Conservation (phyloP, 139 green algal genomes). For the Micractinium sp. region DNA sequence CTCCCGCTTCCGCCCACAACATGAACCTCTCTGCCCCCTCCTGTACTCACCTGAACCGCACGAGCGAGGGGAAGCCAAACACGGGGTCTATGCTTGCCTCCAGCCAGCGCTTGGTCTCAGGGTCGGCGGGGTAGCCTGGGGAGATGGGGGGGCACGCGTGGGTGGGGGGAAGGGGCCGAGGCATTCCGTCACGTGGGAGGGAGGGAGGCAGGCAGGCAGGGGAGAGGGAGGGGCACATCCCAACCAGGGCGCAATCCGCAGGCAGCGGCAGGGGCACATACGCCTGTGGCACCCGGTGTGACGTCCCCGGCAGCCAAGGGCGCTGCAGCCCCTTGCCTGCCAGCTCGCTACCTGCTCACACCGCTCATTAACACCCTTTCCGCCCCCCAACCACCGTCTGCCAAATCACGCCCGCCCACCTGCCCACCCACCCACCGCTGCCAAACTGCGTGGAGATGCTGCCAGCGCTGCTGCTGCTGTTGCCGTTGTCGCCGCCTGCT, state of each 20-base stretch:
- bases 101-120: constrained; percentile 85
- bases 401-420: background rate
- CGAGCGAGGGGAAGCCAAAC: constrained; percentile 84
- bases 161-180: background rate
- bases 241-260: no score
- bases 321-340: background rate
- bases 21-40: no score
- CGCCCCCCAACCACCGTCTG: background rate
- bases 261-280: background rate
- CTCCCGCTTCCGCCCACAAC: no score
- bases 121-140: constrained; percentile 53
- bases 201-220: no score
- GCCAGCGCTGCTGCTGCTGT: background rate
- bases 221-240: no score
- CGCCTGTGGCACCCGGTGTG: background rate
- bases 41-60: constrained; percentile 72
- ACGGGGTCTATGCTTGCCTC: constrained; percentile 68
- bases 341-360: background rate
- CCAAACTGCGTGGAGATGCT: constrained; percentile 71
- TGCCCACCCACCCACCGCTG: background rate
- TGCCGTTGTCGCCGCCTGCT: background rate
- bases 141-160: background rate
- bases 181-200: background rate
- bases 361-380: background rate
- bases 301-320: no score